These are phyloP conservation scores for Candida insectorum DNA, from an alignment of 805 yeast genomes.

Conservation along the genomic window DNA sequence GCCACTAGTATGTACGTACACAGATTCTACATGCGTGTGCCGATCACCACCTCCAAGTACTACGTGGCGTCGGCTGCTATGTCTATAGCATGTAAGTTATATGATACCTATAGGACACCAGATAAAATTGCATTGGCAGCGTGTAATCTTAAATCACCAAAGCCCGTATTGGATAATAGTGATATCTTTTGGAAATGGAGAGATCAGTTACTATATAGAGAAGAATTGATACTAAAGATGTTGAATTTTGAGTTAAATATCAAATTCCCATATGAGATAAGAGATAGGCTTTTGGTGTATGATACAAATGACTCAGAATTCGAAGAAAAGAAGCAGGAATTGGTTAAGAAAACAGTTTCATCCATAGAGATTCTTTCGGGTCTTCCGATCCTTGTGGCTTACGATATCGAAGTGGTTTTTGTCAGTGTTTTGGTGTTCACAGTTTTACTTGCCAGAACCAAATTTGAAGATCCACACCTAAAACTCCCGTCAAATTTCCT, in stretches of 20 bases:
- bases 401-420: constrained; percentile 30
- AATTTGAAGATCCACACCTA: not conserved
- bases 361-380: constrained; percentile 36
- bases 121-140: constrained; percentile 40
- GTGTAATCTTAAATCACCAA: constrained; percentile 30
- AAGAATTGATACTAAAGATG: constrained; percentile 36
- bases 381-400: constrained; percentile 35
- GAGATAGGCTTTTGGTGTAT: constrained; percentile 17
- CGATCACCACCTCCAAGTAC: constrained; percentile 42
- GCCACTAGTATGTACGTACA: constrained; percentile 40
- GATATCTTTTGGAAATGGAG: constrained; percentile 43
- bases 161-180: constrained; percentile 35
- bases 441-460: constrained; percentile 4
- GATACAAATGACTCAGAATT: constrained; percentile 4
- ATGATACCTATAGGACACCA: constrained; percentile 42
- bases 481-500: constrained; percentile 1
- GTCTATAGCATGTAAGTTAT: constrained; percentile 39
- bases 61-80: constrained; percentile 43
- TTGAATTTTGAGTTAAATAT: constrained; percentile 38
- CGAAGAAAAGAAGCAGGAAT: constrained; percentile 15
- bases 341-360: constrained; percentile 26
- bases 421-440: constrained; percentile 24
- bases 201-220: constrained; percentile 41
- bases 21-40: constrained; percentile 39
- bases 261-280: constrained; percentile 35